These are phyloP conservation scores for Suhomyces panamericanus DNA, from an alignment of 1,139 yeast genomes.

Conservation along the genomic window DNA sequence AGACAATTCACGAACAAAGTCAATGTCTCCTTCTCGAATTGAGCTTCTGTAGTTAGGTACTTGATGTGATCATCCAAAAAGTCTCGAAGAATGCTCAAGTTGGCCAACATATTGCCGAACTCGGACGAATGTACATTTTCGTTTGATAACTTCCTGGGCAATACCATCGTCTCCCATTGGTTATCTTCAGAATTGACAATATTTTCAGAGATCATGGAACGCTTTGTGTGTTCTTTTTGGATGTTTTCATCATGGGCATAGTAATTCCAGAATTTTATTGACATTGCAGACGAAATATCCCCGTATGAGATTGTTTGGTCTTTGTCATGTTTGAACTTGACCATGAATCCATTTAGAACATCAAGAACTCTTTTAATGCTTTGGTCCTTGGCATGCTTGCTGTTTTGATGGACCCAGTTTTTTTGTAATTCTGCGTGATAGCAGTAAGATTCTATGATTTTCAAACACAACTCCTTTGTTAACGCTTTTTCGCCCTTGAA, in stretches of 20 bases:
- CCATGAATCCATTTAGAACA: slow-evolving; percentile 31
- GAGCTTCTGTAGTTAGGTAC: slow-evolving; percentile 21
- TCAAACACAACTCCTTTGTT: slow-evolving; percentile 34
- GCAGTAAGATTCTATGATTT: slow-evolving; percentile 42
- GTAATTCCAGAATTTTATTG: slow-evolving; percentile 31
- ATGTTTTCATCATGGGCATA: slow-evolving; percentile 27
- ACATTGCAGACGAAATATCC: slow-evolving; percentile 35
- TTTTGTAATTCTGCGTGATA: slow-evolving; percentile 18
- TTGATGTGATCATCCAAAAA: slow-evolving; percentile 29
- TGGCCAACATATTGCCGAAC: slow-evolving; percentile 37
- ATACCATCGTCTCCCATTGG: slow-evolving; percentile 12
- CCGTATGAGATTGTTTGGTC: slow-evolving; percentile 22
- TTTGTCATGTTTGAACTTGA: slow-evolving; percentile 15
- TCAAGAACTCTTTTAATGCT: slow-evolving; percentile 33
- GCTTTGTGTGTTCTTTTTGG: slow-evolving; percentile 14
- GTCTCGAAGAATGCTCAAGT: slow-evolving; percentile 24
- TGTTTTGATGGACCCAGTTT: slow-evolving; percentile 12
- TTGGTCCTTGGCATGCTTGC: slow-evolving; percentile 20
- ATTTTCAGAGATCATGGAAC: slow-evolving; percentile 15
- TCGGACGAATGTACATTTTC: slow-evolving; percentile 23
- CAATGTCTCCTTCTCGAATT: slow-evolving; percentile 23
- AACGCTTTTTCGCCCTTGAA: slow-evolving; percentile 36
- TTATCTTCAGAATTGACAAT: slow-evolving; percentile 18
- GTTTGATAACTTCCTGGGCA: slow-evolving; percentile 25
- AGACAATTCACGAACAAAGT: slow-evolving; percentile 39